Evolutionary conservation across 768 basidiomycete genomes (phyloP), one percentile per base, ranked within the genome.

Genomic region (Suillus cothurnatus): DNA sequence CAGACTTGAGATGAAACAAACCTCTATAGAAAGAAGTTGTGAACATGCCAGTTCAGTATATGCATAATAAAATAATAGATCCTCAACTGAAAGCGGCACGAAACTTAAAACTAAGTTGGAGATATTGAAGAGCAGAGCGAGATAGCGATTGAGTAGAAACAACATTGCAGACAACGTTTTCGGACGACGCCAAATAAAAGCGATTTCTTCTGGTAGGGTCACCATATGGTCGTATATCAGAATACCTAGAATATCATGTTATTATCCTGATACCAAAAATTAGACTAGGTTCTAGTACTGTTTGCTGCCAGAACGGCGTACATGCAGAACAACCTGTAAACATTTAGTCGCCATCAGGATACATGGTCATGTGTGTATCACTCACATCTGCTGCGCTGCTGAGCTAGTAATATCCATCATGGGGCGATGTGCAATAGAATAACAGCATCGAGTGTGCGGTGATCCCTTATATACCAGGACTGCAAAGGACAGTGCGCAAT

Each of bases 11-110:
- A 23, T 26, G 23, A 11, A 28, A 61, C 66, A 49, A 23, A 49
- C 47, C 66, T 67, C 63, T 64, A 12, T 4, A 53, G 23, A 41
- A 36, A 14, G 12, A 61, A 15, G 41, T n/a, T 47, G 50, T 60
- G 55, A 64, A 38, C 41, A 7, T 12, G 9, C 15, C 19, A 50
- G 1, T 38, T 59, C 8, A 31, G 65, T 36, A 26, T 7, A 38
- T 12, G 4, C 23, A 34, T 23, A 17, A 52, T 50, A 50, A 43
- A 21, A 61, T 28, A 8, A 65, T 15, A 15, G n/a, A 49, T 23
- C 47, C 47, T 49, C 47, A 14, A 6, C 23, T 14, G 47, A 49
- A 49, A 23, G 14, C 12, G 47, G 47, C 47, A 6, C 2, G 12
- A 6, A 15, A 3, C 0, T 0, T 6, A 49, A 6, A 49, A 15